Percentiles rank a stretch among this genome's conserved stretches.
Conservation (phyloP, 108 stramenopile genomes). For the Schizochytrium sp. region DNA sequence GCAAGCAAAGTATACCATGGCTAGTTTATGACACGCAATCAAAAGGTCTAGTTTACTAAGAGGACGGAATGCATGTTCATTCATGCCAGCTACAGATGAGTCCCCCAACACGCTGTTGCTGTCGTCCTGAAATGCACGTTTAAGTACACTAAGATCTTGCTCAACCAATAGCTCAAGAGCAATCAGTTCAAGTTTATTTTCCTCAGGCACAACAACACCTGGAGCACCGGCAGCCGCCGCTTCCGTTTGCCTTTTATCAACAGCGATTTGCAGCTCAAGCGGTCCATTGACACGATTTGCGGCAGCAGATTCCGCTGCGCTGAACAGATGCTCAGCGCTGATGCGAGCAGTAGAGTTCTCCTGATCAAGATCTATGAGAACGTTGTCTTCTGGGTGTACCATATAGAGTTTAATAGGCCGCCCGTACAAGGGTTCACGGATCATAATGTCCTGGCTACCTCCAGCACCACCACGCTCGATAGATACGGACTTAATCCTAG, state of each 20-base stretch:
- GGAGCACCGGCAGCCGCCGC: background rate
- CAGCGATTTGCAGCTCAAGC: conserved; percentile 2
- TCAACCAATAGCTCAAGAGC: conserved; percentile 44
- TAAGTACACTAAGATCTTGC: conserved; percentile 33
- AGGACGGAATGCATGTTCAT: background rate
- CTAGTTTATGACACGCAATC: conserved; percentile 50
- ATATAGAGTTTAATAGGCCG: conserved; percentile 40
- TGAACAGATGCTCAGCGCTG: conserved; percentile 46
- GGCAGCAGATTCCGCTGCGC: conserved; percentile 50
- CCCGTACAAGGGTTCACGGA: conserved; percentile 31
- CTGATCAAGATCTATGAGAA: conserved; percentile 53
- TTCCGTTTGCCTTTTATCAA: background rate
- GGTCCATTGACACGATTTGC: background rate
- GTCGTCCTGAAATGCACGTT: conserved; percentile 39
- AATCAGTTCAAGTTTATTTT: conserved; percentile 42
- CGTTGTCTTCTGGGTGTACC: conserved; percentile 33
- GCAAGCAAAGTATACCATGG: conserved; percentile 33
- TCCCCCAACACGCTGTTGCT: conserved; percentile 1
- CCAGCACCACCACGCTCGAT: background rate
- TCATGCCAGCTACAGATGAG: background rate
- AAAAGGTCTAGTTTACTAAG: conserved; percentile 30
- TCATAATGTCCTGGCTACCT: conserved; percentile 29
- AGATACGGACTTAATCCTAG: conserved; percentile 29
- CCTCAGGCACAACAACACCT: background rate
- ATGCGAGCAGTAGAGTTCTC: conserved; percentile 12